phyloP scores from a whole-genome alignment of 108 stramenopile genomes.

The Cylindrotheca closterium region DNA sequence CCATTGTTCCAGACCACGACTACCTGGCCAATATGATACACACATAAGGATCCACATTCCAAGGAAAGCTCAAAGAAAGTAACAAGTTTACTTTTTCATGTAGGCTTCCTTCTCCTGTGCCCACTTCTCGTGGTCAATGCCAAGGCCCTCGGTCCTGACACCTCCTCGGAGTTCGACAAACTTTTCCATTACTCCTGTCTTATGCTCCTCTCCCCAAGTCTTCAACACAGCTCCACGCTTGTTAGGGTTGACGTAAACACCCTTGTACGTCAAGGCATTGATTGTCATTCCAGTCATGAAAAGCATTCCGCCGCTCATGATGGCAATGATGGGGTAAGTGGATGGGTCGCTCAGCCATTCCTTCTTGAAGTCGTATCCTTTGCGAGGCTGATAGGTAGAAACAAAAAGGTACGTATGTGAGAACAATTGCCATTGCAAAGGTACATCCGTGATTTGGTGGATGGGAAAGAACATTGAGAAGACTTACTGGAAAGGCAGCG shows the following conservation, averaged over 20 bases:
- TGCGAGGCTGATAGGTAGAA: constrained; percentile 8
- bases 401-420: no score
- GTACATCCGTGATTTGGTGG: no score
- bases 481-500: neutral
- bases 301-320: constrained; percentile 47
- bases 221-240: constrained; percentile 20
- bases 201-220: constrained; percentile 8
- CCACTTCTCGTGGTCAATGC: constrained; percentile 69
- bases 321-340: constrained; percentile 62
- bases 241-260: constrained; percentile 50
- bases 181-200: constrained; percentile 16
- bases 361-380: constrained; percentile 26
- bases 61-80: neutral
- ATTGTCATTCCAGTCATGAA: constrained; percentile 55
- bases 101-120: constrained; percentile 49
- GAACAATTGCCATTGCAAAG: no score
- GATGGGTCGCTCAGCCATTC: constrained; percentile 48
- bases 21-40: neutral
- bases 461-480: no score
- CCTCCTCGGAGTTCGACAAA: constrained; percentile 9
- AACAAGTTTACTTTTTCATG: constrained; percentile 21
- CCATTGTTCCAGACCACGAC: no score
- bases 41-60: no score
- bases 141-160: constrained; percentile 65
- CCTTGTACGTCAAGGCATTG: constrained; percentile 62